Conservation (phyloP, 2,329 filamentous ascomycete species). For the Fusarium sp. region DNA sequence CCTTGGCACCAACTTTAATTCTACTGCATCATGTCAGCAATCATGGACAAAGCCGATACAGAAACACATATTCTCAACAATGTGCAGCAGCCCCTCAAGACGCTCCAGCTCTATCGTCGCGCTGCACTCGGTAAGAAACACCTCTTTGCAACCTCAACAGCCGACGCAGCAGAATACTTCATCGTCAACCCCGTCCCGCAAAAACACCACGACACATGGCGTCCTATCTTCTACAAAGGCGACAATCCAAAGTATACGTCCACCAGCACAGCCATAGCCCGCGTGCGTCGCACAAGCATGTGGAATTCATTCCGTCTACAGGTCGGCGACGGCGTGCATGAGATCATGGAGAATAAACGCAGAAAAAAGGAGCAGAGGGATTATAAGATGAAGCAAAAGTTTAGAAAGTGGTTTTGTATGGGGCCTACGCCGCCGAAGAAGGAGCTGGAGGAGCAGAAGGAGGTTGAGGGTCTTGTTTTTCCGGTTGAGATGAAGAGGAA, state of each 20-base stretch:
- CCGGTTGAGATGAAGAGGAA: slow-evolving; percentile 3
- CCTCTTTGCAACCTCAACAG: slow-evolving; percentile 14
- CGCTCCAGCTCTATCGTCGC: slow-evolving; percentile 22
- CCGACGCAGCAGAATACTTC: slow-evolving; percentile 20
- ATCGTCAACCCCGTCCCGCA: slow-evolving; percentile 32
- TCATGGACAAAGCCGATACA: neutral
- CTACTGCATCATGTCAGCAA: neutral
- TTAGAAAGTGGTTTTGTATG: slow-evolving; percentile 12
- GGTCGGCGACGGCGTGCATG: slow-evolving; percentile 24
- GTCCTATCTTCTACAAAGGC: slow-evolving; percentile 29
- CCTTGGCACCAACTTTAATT: neutral
- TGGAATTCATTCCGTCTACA: slow-evolving; percentile 34
- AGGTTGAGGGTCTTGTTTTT: slow-evolving; percentile 10
- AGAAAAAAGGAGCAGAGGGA: slow-evolving; percentile 4
- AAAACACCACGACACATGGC: slow-evolving; percentile 28
- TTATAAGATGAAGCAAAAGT: slow-evolving; percentile 2
- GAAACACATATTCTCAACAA: neutral
- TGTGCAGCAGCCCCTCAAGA: neutral
- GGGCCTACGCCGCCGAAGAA: slow-evolving; percentile 10
- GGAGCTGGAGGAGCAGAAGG: slow-evolving; percentile 7
- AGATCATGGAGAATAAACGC: slow-evolving; percentile 26
- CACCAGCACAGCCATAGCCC: slow-evolving; percentile 13
- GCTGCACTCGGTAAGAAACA: slow-evolving; percentile 22
- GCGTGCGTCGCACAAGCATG: slow-evolving; percentile 15
- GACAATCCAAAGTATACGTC: slow-evolving; percentile 36